Evolutionary conservation across 306 rosid genomes (phyloP).

Genomic region (Rubus idaeus): DNA sequence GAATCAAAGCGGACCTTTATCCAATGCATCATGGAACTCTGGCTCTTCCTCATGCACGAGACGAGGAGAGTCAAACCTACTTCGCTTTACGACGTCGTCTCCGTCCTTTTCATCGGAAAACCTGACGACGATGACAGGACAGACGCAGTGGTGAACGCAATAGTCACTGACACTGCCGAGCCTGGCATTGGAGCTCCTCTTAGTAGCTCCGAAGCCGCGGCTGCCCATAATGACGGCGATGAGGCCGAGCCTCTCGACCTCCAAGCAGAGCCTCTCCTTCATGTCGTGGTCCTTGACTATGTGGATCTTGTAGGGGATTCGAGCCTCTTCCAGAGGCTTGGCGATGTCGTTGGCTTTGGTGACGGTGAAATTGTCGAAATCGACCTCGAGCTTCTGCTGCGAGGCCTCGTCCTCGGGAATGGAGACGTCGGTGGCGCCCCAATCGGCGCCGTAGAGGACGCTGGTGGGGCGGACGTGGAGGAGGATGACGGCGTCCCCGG

Average conservation of each 20-base stretch:
- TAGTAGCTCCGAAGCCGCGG: conserved; percentile 65
- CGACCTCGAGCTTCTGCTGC: conserved; percentile 54
- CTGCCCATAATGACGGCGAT: conserved; percentile 80
- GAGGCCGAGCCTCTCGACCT: conserved; percentile 74
- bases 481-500: conserved; percentile 83
- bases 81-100: neutral
- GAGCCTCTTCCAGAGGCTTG: conserved; percentile 53
- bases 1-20: conserved; percentile 10
- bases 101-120: conserved; percentile 27
- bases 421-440: conserved; percentile 76
- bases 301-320: conserved; percentile 67
- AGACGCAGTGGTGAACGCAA: conserved; percentile 72
- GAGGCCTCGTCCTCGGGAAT: conserved; percentile 46
- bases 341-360: conserved; percentile 59
- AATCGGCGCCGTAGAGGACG: conserved; percentile 84
- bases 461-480: conserved; percentile 82
- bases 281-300: conserved; percentile 81
- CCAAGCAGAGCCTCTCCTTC: conserved; percentile 82
- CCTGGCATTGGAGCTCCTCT: conserved; percentile 39
- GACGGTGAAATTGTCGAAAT: conserved; percentile 62
- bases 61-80: too few species aligned
- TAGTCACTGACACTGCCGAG: conserved; percentile 82
- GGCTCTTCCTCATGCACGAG: conserved; percentile 20
- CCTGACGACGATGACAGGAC: conserved; percentile 76
- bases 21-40: conserved; percentile 36